Conservation (phyloP, 768 basidiomycete species). For the Leccinum subtestaceum region DNA sequence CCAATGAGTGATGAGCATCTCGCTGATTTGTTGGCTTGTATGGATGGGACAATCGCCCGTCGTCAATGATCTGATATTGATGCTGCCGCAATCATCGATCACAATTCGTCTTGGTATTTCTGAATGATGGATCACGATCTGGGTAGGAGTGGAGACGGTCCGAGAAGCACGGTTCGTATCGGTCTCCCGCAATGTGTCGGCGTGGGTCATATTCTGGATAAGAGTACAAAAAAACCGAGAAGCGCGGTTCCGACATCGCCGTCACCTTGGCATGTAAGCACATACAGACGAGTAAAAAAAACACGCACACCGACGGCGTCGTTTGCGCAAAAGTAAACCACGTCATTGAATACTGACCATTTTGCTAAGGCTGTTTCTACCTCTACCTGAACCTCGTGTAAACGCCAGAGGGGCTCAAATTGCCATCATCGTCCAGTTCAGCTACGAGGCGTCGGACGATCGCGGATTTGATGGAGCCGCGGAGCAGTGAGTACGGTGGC, state of each 20-base stretch:
- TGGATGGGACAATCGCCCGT: slow-evolving; percentile 90
- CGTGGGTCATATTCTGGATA: neutral
- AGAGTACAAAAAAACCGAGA: neutral
- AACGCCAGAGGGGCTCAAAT: slow-evolving; percentile 70
- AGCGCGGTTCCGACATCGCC: neutral
- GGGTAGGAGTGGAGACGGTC: slow-evolving; percentile 88
- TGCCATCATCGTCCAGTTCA: slow-evolving; percentile 68
- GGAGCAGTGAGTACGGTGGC: slow-evolving; percentile 84
- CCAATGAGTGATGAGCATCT: slow-evolving; percentile 65
- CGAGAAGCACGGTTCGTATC: slow-evolving; percentile 78
- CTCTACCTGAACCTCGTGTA: slow-evolving; percentile 92
- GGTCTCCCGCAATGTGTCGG: neutral
- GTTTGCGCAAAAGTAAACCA: neutral
- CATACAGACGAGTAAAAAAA: slow-evolving; percentile 82
- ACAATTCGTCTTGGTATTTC: slow-evolving; percentile 61
- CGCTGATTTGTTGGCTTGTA: slow-evolving; percentile 38
- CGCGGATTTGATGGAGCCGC: slow-evolving; percentile 89
- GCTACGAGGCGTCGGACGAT: slow-evolving; percentile 83
- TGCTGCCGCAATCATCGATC: slow-evolving; percentile 66
- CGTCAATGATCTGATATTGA: slow-evolving; percentile 84
- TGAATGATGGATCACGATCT: slow-evolving; percentile 49
- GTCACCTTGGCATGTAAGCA: slow-evolving; percentile 56
- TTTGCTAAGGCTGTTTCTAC: slow-evolving; percentile 91
- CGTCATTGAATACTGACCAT: slow-evolving; percentile 48
- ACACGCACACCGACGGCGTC: slow-evolving; percentile 34